Evolutionary conservation across 306 rosid species (phyloP).

Genomic region (Ceratonia siliqua): DNA sequence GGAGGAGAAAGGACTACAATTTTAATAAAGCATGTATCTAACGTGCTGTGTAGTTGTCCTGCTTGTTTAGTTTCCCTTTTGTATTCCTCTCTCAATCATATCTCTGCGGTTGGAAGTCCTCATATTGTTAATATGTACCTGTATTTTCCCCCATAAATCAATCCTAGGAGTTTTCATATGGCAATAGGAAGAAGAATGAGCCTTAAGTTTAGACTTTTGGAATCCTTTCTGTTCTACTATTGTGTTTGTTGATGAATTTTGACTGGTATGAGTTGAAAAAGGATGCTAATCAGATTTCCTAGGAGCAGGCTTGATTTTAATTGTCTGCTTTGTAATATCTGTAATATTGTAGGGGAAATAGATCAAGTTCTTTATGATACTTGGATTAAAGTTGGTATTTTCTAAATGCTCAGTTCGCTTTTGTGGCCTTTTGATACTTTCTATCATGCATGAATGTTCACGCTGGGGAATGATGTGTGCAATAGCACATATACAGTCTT

Average conservation of each 20-base stretch:
- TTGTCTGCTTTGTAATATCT: background rate
- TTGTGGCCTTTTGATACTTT: background rate
- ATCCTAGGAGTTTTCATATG: background rate
- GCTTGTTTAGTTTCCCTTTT: background rate
- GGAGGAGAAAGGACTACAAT: background rate
- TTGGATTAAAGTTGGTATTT: slow-evolving; percentile 4
- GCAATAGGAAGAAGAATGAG: background rate
- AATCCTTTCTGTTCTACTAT: background rate
- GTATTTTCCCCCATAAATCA: slow-evolving; percentile 14
- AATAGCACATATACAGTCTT: no score
- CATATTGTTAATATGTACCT: background rate
- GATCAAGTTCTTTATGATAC: background rate
- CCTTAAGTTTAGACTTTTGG: background rate
- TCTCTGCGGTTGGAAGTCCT: background rate
- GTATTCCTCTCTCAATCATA: background rate
- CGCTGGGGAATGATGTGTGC: background rate
- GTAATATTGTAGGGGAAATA: slow-evolving; percentile 2
- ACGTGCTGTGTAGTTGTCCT: background rate
- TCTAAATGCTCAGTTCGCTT: background rate
- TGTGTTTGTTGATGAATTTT: background rate
- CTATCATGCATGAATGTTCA: background rate
- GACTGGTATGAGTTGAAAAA: background rate
- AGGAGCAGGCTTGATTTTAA: background rate
- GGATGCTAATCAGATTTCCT: slow-evolving; percentile 2
- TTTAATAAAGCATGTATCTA: background rate